phyloP scores from a whole-genome alignment of 164 flowering plant species.

The grape (Vitis vinifera) region DNA sequence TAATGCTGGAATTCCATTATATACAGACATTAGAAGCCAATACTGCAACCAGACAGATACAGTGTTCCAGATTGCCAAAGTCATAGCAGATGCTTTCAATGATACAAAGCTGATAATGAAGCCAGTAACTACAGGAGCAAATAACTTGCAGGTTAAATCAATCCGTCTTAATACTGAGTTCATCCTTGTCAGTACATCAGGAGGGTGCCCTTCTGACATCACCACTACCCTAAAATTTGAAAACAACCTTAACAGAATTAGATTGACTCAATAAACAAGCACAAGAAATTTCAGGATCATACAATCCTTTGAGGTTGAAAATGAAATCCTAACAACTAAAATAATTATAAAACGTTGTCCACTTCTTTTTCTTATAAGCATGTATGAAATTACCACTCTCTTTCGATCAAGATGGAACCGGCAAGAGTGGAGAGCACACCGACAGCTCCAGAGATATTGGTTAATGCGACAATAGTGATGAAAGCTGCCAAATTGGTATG shows the following conservation, averaged over 20 bases:
- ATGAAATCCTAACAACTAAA: no score
- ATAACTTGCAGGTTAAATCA: conserved; percentile 74
- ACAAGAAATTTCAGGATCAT: no score
- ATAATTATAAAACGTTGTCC: no score
- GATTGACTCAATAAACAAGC: not conserved
- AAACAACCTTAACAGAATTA: not conserved
- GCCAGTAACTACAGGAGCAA: conserved; percentile 76
- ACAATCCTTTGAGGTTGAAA: no score
- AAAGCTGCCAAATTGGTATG: conserved; percentile 36
- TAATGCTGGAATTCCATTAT: conserved; percentile 68
- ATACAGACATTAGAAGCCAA: conserved; percentile 78
- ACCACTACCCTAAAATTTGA: conserved; percentile 73
- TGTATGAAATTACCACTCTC: conserved; percentile 66
- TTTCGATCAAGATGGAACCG: conserved; percentile 83
- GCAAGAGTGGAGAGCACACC: conserved; percentile 84
- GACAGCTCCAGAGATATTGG: conserved; percentile 78
- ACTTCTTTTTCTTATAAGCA: not conserved
- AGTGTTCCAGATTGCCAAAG: conserved; percentile 65
- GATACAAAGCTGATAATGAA: conserved; percentile 83
- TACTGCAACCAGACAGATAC: conserved; percentile 67
- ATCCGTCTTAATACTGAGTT: conserved; percentile 78
- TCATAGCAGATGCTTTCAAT: conserved; percentile 69
- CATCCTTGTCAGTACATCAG: conserved; percentile 53
- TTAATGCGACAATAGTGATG: conserved; percentile 46
- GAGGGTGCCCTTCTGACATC: conserved; percentile 66